Evolutionary conservation across 805 yeast genomes (phyloP), one percentile per base, ranked within the genome.

Genomic region (Saturnispora saitoi): DNA sequence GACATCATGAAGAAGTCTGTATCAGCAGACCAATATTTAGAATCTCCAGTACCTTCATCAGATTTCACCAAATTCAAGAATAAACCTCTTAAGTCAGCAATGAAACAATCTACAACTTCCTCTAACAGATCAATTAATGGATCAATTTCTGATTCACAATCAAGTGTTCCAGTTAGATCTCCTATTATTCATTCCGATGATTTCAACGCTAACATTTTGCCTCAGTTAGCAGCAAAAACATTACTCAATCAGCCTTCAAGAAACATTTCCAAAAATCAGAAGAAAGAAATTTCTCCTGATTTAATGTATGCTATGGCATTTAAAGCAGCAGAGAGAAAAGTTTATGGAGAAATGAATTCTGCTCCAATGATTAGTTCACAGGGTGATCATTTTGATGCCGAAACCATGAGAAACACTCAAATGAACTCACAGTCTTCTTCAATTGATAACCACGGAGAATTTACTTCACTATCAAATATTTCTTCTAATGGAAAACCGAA

Each of bases 251-350:
- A 34, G 10, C n/a, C 42, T 2, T 26, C 20, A 7, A 5, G 32
- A 22, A 9, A 15, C 12, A 12, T 22, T 12, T 10, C 44, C 17
- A 6, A 22, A 32, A 12, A 32, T 8, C 17, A 10, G 8, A 47
- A 34, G 7, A 37, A 37, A 2, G 43, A 56, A 39, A 54, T 62
- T 38, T 60, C 76, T 26, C 73, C 73, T 22, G 75, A 71, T 37
- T 82, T 79, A 52, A 67, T 78, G 69, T 80, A 80, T 55, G 70
- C 69, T 19, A 66, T 66, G 53, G 86, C 86, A 0, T 67, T 73
- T 51, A 74, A 73, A 53, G 73, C 75, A 12, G 86, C 86, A 0
- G 66, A 71, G 59, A 71, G 69, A 51, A 77, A 70, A 50, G 84
- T 80, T 1, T 78, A 78, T 56, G 82, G 81, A 5, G 67, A 63